Evolutionary conservation across 2,329 filamentous ascomycete genomes (phyloP), one percentile per base, ranked within the genome.

Genomic region (Ophiocordyceps camponoti-leonardi): DNA sequence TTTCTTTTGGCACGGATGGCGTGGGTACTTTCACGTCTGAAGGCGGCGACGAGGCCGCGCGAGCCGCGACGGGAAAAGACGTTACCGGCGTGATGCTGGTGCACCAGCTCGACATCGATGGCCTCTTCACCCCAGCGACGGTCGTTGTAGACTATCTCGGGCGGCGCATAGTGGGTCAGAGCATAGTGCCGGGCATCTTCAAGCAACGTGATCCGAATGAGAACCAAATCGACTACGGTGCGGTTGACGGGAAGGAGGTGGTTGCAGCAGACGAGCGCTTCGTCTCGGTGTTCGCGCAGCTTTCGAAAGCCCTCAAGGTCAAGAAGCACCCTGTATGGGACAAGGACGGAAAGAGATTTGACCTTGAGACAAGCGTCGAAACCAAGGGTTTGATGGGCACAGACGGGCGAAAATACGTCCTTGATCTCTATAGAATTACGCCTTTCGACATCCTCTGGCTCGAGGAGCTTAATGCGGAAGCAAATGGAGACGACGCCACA

Each of bases 271-370:
- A 96, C 57, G 81, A 93, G 58, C 79, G 81, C 19, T 98, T 98
- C 56, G 78, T 79, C 1, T 69, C 82, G 26, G 74, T 86, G 11
- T 98, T 98, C 56, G 79, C 86, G 58, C 87, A 93, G 67, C 75
- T 98, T 30, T 95, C 90, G 41, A 87, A 90, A 65, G 78, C 86
- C 3, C 74, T 96, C 56, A 84, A 83, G 53, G 84, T 95, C 48
- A 96, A 96, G 75, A 83, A 83, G 66, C 92, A 98, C 61, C 72
- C 87, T 41, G 93, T 98, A 4, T 98, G 92, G 92, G 92, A 98
- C 64, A 96, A 96, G 72, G 86, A 94, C 54, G 79, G 81, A 53
- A 83, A 87, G 64, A 79, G 83, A 49, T 87, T 94, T 56, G 86
- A 95, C 50, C 72, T 98, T 4, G 90, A 96, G 63, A 86, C 85